These are phyloP conservation scores for Dictyostelium citrinum DNA, from an alignment of 78 protist genomes.

Conservation along the genomic window DNA sequence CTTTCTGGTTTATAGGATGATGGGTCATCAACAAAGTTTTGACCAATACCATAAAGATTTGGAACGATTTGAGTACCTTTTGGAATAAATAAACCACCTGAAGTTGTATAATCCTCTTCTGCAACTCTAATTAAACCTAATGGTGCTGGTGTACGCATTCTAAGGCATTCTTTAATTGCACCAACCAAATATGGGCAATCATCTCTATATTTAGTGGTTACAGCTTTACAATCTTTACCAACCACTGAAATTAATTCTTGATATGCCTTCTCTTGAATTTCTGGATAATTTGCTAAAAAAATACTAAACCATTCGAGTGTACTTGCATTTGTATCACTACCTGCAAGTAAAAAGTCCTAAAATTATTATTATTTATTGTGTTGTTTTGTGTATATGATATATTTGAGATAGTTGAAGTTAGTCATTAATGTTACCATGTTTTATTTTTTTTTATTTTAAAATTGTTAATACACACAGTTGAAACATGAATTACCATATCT, in stretches of 20 bases:
- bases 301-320: constrained; percentile 35
- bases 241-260: constrained; percentile 2
- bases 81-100: constrained; percentile 15
- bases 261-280: constrained; percentile 29
- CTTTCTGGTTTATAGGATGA: constrained; percentile 16
- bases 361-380: no score
- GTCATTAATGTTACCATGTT: no score
- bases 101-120: neutral
- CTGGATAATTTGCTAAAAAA: constrained; percentile 12
- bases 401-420: no score
- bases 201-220: neutral
- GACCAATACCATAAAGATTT: constrained; percentile 16
- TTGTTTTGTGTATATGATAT: no score
- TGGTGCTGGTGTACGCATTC: constrained; percentile 22
- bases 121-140: constrained; percentile 9
- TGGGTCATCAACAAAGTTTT: neutral
- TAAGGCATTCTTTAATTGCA: constrained; percentile 19
- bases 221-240: constrained; percentile 6
- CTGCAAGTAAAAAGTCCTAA: constrained; percentile 40
- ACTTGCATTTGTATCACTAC: constrained; percentile 6
- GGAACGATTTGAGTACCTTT: constrained; percentile 35
- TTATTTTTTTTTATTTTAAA: no score
- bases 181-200: constrained; percentile 15
- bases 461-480: neutral
- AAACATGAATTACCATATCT: constrained; percentile 2